Evolutionary conservation across 2,329 filamentous ascomycete species (phyloP).

Genomic region (Aaosphaeria pasadenensis): DNA sequence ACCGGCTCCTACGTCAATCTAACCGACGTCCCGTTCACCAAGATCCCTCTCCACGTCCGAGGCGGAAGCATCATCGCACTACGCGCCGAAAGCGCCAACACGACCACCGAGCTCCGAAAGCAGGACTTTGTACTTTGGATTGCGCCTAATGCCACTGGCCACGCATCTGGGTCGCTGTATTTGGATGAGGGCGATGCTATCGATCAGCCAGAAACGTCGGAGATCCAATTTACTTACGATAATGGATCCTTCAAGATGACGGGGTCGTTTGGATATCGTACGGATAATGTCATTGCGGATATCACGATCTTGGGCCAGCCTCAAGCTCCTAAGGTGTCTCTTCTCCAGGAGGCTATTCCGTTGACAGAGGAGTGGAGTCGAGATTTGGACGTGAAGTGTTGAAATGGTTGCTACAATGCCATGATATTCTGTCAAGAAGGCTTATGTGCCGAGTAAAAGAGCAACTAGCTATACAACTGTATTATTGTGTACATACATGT

Average conservation of each 20-base stretch:
- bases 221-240: slow-evolving; percentile 60
- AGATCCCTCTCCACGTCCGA: slow-evolving; percentile 65
- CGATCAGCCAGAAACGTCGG: slow-evolving; percentile 54
- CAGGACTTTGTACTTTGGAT: slow-evolving; percentile 70
- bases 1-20: slow-evolving; percentile 44
- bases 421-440: too few relatives aligned
- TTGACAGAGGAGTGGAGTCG: too few relatives aligned
- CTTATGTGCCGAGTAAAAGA: too few relatives aligned
- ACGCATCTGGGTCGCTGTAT: slow-evolving; percentile 66
- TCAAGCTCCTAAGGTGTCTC: too few relatives aligned
- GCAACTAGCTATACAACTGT: too few relatives aligned
- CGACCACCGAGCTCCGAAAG: slow-evolving; percentile 60
- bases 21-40: slow-evolving; percentile 46
- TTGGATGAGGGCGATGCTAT: slow-evolving; percentile 74
- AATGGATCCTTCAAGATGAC: slow-evolving; percentile 50
- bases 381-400: too few relatives aligned
- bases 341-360: too few relatives aligned
- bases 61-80: slow-evolving; percentile 65
- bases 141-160: slow-evolving; percentile 60
- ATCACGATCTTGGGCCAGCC: neutral
- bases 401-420: too few relatives aligned
- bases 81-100: slow-evolving; percentile 56
- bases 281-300: neutral
- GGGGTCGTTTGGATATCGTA: slow-evolving; percentile 54
- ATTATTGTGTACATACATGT: too few relatives aligned